Conservation (phyloP, 2,329 filamentous ascomycete genomes). For the Diaporthe nobilis region DNA sequence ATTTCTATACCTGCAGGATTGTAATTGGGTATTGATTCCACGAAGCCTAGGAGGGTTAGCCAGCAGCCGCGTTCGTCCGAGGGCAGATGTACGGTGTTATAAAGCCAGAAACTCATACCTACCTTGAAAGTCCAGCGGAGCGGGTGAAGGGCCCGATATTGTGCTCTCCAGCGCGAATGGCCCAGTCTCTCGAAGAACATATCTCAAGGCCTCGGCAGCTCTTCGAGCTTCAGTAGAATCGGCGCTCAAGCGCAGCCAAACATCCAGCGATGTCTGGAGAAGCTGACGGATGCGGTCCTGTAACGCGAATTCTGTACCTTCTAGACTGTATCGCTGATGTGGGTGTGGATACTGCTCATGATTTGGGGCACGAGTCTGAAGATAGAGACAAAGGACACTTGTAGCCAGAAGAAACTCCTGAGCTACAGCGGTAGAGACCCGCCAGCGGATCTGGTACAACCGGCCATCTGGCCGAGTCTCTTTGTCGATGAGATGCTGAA, state of each 20-base stretch:
- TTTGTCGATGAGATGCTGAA: slow-evolving; percentile 64
- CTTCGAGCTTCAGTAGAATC: slow-evolving; percentile 40
- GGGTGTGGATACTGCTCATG: neutral
- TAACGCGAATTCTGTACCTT: neutral
- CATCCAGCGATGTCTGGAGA: slow-evolving; percentile 33
- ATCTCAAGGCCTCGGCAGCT: slow-evolving; percentile 27
- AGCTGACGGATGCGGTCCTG: slow-evolving; percentile 24
- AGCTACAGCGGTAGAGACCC: slow-evolving; percentile 59
- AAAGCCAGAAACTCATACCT: neutral
- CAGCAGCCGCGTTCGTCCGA: neutral
- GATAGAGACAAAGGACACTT: slow-evolving; percentile 62
- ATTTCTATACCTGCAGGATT: neutral
- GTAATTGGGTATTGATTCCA: neutral
- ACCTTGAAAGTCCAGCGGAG: neutral
- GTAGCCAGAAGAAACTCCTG: slow-evolving; percentile 64
- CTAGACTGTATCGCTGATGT: neutral
- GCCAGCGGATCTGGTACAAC: slow-evolving; percentile 60
- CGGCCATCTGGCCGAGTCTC: slow-evolving; percentile 61
- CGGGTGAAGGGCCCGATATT: neutral
- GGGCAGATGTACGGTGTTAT: neutral
- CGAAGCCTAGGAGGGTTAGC: neutral
- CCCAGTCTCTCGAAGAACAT: neutral
- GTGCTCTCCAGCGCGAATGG: neutral
- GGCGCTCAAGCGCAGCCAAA: slow-evolving; percentile 40
- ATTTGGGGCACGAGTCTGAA: slow-evolving; percentile 47